phyloP scores from a whole-genome alignment of 306 rosid species.

The Castanopsis chinensis region DNA sequence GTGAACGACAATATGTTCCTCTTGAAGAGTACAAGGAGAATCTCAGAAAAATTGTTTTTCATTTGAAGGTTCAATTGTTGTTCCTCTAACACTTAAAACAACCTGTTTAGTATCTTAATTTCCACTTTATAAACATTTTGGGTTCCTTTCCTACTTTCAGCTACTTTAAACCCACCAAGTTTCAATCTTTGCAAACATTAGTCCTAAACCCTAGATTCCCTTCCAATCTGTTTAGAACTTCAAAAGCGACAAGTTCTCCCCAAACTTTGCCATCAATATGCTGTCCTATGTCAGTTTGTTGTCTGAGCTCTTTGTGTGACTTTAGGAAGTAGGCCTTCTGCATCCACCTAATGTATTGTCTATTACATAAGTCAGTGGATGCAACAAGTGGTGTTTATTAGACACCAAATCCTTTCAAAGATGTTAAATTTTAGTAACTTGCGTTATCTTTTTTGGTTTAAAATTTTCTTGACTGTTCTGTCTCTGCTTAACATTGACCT shows the following conservation, averaged over 20 bases:
- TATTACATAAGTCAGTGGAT: not conserved
- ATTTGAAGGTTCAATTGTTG: slow-evolving; percentile 62
- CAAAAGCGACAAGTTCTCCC: not conserved
- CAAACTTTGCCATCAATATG: not conserved
- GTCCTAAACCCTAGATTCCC: not conserved
- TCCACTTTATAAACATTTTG: not conserved
- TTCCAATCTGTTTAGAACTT: not conserved
- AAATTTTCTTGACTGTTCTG: not conserved
- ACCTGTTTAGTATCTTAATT: slow-evolving; percentile 1
- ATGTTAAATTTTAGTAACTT: not conserved
- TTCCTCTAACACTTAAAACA: slow-evolving; percentile 11
- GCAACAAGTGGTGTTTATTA: not conserved
- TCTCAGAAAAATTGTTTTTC: slow-evolving; percentile 58
- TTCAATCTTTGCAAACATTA: not conserved
- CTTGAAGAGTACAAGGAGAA: slow-evolving; percentile 71
- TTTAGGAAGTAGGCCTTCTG: not conserved
- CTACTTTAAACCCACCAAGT: not conserved
- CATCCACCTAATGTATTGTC: not conserved
- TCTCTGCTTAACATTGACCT: too few species aligned
- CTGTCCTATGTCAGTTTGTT: not conserved
- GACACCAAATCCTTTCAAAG: too few species aligned
- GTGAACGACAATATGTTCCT: slow-evolving; percentile 78
- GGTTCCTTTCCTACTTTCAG: not conserved
- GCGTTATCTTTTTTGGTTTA: not conserved
- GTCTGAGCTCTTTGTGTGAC: not conserved